These are phyloP conservation scores for Colletotrichum abscissum DNA, from an alignment of 2,329 filamentous ascomycete genomes.

Conservation along the genomic window DNA sequence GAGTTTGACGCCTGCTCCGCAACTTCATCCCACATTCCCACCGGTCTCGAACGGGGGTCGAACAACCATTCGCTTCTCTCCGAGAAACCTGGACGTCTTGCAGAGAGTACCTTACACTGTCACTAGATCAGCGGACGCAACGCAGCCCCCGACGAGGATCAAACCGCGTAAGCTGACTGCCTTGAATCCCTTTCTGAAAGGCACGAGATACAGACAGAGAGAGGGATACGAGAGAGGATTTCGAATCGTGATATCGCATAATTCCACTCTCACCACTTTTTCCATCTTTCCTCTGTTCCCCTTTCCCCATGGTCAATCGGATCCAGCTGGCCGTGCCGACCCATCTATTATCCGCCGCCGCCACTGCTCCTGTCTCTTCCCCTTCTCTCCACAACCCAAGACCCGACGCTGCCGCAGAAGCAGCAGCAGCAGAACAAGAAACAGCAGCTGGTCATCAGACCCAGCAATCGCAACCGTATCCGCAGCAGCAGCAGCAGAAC, in stretches of 20 bases:
- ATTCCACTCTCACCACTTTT: background rate
- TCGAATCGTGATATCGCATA: background rate
- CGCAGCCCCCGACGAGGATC: background rate
- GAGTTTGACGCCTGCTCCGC: conserved; percentile 20
- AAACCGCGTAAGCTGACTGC: background rate
- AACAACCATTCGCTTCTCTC: background rate
- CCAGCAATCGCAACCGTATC: background rate
- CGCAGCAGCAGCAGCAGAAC: background rate
- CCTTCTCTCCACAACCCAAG: background rate
- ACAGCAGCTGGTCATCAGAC: background rate
- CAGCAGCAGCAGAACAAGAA: no score
- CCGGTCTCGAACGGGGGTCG: background rate
- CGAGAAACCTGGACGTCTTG: background rate
- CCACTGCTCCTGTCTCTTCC: background rate
- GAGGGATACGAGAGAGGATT: background rate
- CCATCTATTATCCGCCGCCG: background rate
- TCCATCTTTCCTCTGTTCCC: background rate
- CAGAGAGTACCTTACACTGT: background rate
- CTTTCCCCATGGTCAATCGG: background rate
- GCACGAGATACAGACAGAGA: background rate
- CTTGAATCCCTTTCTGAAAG: background rate
- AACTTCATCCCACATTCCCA: conserved; percentile 8
- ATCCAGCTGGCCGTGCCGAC: background rate
- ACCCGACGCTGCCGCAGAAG: background rate
- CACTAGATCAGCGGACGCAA: background rate